phyloP scores from a whole-genome alignment of 2,329 filamentous ascomycete genomes.

The Bipolaris victoriae region DNA sequence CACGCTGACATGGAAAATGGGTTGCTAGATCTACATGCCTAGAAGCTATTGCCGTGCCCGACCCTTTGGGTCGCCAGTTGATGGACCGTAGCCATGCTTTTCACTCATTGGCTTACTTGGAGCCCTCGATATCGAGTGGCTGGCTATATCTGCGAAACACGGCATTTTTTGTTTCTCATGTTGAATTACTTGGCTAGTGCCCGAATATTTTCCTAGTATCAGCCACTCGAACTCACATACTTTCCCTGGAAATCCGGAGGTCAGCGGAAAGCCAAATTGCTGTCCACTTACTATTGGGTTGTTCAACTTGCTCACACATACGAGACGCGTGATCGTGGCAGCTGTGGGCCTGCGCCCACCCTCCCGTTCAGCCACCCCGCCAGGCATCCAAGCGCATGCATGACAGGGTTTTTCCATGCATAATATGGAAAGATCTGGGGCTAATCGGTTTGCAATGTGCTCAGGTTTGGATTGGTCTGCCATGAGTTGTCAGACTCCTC shows the following conservation, averaged over 20 bases:
- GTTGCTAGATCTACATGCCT: conserved; percentile 5
- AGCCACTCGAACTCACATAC: not conserved
- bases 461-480: not conserved
- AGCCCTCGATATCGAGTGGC: conserved; percentile 1
- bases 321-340: not conserved
- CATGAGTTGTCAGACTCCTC: conserved; percentile 11
- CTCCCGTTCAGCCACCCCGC: conserved; percentile 1
- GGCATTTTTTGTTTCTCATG: not conserved
- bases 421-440: conserved; percentile 3
- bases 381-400: conserved; percentile 6
- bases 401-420: conserved; percentile 13
- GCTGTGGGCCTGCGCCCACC: conserved; percentile 4
- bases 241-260: not conserved
- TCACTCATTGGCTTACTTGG: conserved; percentile 4
- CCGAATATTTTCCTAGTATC: not conserved
- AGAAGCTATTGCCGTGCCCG: conserved; percentile 5
- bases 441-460: not conserved
- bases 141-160: conserved; percentile 1
- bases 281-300: not conserved
- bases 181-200: not conserved
- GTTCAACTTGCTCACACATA: conserved; percentile 5
- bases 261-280: not conserved
- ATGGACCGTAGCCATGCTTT: not conserved
- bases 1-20: not conserved
- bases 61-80: conserved; percentile 6